Percentiles rank a stretch among this genome's conserved stretches.
Conservation (phyloP, 1,139 yeast species). For the Eremothecium coryli region DNA sequence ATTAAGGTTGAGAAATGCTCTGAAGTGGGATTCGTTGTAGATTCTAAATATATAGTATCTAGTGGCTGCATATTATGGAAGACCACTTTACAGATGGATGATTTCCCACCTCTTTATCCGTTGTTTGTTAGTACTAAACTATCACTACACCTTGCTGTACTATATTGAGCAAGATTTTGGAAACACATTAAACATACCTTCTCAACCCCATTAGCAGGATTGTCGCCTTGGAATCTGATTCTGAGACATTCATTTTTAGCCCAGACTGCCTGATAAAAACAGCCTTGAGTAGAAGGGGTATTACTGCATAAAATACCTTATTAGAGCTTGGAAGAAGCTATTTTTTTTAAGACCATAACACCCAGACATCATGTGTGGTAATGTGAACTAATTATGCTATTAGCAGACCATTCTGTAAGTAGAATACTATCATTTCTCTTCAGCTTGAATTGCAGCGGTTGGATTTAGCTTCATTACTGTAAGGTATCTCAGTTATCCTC, state of each 20-base stretch:
- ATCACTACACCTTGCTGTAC: neutral
- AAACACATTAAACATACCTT: conserved; percentile 30
- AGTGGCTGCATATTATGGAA: conserved; percentile 95
- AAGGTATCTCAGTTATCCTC: no score
- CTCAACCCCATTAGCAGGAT: conserved; percentile 81
- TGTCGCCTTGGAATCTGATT: conserved; percentile 51
- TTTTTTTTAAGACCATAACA: no score
- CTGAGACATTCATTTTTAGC: conserved; percentile 11
- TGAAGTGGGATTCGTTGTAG: conserved; percentile 80
- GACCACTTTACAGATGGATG: conserved; percentile 88
- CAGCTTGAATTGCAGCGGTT: no score
- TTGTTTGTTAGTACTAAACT: neutral
- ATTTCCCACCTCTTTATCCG: conserved; percentile 52
- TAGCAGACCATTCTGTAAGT: no score
- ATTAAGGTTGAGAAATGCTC: conserved; percentile 72
- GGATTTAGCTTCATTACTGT: no score
- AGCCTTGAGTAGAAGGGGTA: no score
- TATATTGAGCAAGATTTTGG: neutral
- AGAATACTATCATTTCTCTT: no score
- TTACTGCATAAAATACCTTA: no score
- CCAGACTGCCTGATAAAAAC: no score
- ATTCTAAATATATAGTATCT: conserved; percentile 82
- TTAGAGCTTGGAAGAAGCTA: no score
- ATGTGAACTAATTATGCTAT: no score
- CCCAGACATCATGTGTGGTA: no score